Evolutionary conservation across 2,329 filamentous ascomycete species (phyloP), one percentile per base, ranked within the genome.

Genomic region (Fusarium vanettenii): DNA sequence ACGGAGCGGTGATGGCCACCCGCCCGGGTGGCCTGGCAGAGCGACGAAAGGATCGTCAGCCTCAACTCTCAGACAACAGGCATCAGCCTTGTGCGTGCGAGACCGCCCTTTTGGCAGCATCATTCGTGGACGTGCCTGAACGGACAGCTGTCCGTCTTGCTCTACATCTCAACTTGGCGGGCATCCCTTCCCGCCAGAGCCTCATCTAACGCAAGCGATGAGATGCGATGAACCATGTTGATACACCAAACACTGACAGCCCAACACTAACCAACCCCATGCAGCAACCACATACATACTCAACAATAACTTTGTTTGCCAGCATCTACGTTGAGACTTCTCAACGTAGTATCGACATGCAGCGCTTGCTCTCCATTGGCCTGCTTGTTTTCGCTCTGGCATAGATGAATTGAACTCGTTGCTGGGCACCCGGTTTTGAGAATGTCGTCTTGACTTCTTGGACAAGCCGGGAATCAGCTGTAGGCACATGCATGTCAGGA

Each of bases 381-480:
- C 80, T 85, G 84, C 82, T 84, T 86, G 86, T 89, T 87, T 88
- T 88, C 86, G 85, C 86, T 82, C 86, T 89, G 88, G 87, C 87
- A 88, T 82, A 88, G 85, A 89, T 81, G 35, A 85, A 80, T 74
- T 73, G 69, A 79, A 81, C 87, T 87, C 87, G 83, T 87, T 88
- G 87, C 87, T 89, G 87, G 87, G 87, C 87, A 86, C 87, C 86
- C 85, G 84, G 82, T 80, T 86, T 87, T 81, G 84, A 89, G 87
- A 87, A 80, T 73, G 82, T 87, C 87, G 87, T 89, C 84, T 87
- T 88, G 86, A 83, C 83, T 81, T 88, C 84, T 72, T 82, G 81
- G 87, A 89, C 76, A 86, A 83, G 83, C 81, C 85, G 87, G 87
- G 87, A 89, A 89, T 89, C 87, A 88, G 87, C 87, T 88, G 87